These are phyloP conservation scores for Lentinula sp. DNA, from an alignment of 768 basidiomycete genomes.

Conservation along the genomic window DNA sequence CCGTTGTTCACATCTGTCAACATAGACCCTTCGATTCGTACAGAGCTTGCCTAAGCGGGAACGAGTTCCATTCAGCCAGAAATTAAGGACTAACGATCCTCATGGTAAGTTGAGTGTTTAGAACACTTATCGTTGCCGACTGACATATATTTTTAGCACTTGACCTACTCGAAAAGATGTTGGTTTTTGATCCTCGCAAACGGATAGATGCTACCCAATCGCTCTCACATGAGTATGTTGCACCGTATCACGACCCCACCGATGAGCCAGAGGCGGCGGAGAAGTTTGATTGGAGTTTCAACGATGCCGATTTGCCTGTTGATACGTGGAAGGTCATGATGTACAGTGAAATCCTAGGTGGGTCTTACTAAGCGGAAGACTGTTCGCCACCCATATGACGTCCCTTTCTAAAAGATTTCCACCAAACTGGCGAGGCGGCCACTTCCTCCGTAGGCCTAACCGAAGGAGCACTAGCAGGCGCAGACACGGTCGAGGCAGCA, in stretches of 20 bases:
- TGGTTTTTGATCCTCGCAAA: constrained; percentile 96
- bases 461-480: constrained; percentile 66
- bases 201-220: constrained; percentile 91
- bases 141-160: constrained; percentile 49
- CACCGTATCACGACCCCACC: constrained; percentile 96
- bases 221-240: constrained; percentile 89
- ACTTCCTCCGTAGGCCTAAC: constrained; percentile 44
- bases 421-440: constrained; percentile 61
- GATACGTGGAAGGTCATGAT: constrained; percentile 99
- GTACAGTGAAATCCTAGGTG: constrained; percentile 97
- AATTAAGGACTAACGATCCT: constrained; percentile 82
- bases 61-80: constrained; percentile 91
- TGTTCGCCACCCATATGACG: not conserved
- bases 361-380: constrained; percentile 18
- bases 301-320: constrained; percentile 96
- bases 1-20: not conserved
- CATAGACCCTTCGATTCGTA: constrained; percentile 95
- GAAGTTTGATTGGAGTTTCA: constrained; percentile 99
- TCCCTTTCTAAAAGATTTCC: constrained; percentile 52
- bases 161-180: constrained; percentile 96
- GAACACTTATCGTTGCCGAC: constrained; percentile 1
- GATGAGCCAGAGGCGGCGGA: constrained; percentile 94
- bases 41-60: constrained; percentile 95
- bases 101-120: constrained; percentile 49
- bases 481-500: constrained; percentile 29